Conservation (phyloP, 75 land plant genomes). For the Ceratopteris richardii region DNA sequence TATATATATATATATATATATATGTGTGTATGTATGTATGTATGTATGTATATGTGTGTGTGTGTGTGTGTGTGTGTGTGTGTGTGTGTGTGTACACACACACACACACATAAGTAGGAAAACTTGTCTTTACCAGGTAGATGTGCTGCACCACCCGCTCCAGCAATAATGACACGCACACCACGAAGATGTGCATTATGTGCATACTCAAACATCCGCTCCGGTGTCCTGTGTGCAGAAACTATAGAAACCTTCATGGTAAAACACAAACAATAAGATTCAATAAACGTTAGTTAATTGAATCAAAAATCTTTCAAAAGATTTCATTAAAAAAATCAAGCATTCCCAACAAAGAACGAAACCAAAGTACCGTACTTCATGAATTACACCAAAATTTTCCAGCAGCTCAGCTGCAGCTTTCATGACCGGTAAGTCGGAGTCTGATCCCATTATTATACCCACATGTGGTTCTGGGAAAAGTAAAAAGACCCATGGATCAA, state of each 20-base stretch:
- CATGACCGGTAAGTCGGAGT: conserved; percentile 96
- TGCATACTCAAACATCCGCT: conserved; percentile 78
- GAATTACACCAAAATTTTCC: conserved; percentile 43
- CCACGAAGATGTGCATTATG: conserved; percentile 64
- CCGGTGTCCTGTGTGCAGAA: conserved; percentile 93
- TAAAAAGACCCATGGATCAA: background rate
- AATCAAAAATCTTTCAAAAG: background rate
- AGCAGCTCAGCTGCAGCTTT: conserved; percentile 74
- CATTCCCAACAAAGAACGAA: too few relatives aligned
- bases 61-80: too few relatives aligned
- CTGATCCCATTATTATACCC: conserved; percentile 95
- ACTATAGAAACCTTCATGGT: conserved; percentile 56
- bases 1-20: too few relatives aligned
- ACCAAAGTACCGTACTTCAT: too few relatives aligned
- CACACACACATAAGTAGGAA: background rate
- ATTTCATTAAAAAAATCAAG: background rate
- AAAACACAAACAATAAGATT: background rate
- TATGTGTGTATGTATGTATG: too few relatives aligned
- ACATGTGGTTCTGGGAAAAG: conserved; percentile 28
- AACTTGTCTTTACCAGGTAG: conserved; percentile 49
- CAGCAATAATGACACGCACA: conserved; percentile 79
- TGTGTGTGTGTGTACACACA: too few relatives aligned
- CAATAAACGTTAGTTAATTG: background rate
- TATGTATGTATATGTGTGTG: too few relatives aligned
- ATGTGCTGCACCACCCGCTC: conserved; percentile 99